Percentiles rank a stretch among this genome's conserved stretches.
phyloP scores from a whole-genome alignment of 1,284 basidiomycete species.

The Ganoderma lucidum region DNA sequence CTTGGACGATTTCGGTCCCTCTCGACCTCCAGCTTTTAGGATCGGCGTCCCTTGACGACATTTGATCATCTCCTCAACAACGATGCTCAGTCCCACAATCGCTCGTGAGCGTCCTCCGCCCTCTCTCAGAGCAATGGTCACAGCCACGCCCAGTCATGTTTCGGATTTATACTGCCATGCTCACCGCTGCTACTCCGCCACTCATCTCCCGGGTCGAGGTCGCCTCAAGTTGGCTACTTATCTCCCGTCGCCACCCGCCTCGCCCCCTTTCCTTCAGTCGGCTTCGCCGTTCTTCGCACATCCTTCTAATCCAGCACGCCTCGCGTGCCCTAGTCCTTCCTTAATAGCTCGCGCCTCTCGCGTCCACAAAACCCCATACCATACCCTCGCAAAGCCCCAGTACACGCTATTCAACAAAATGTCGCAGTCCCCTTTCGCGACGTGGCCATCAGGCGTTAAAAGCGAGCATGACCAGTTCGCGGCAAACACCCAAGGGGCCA shows the following conservation, averaged over 20 bases:
- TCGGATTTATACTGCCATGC: slow-evolving; percentile 35
- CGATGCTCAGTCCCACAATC: slow-evolving; percentile 26
- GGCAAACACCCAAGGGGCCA: slow-evolving; percentile 29
- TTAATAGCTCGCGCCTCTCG: slow-evolving; percentile 33
- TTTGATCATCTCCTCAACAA: slow-evolving; percentile 42
- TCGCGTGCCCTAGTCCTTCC: slow-evolving; percentile 33
- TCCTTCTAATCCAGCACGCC: slow-evolving; percentile 31
- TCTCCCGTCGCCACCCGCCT: slow-evolving; percentile 38
- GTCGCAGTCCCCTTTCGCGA: slow-evolving; percentile 39
- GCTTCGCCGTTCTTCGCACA: slow-evolving; percentile 24
- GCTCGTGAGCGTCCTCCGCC: slow-evolving; percentile 14
- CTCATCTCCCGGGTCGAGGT: slow-evolving; percentile 47
- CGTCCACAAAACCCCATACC: slow-evolving; percentile 30
- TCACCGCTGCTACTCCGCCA: slow-evolving; percentile 26
- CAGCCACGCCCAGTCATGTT: slow-evolving; percentile 30
- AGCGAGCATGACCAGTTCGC: slow-evolving; percentile 37
- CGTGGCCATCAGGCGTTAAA: slow-evolving; percentile 39
- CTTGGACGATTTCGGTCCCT: slow-evolving; percentile 8
- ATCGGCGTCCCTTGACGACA: slow-evolving; percentile 47
- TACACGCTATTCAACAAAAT: slow-evolving; percentile 34
- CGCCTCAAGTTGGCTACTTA: slow-evolving; percentile 46
- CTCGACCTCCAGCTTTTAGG: slow-evolving; percentile 38
- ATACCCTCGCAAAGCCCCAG: slow-evolving; percentile 27
- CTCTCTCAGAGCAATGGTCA: slow-evolving; percentile 19
- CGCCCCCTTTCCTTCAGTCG: slow-evolving; percentile 31